Evolutionary conservation across 306 rosid genomes (phyloP), one percentile per base, ranked within the genome.

Genomic region (Prinsepia uniflora): DNA sequence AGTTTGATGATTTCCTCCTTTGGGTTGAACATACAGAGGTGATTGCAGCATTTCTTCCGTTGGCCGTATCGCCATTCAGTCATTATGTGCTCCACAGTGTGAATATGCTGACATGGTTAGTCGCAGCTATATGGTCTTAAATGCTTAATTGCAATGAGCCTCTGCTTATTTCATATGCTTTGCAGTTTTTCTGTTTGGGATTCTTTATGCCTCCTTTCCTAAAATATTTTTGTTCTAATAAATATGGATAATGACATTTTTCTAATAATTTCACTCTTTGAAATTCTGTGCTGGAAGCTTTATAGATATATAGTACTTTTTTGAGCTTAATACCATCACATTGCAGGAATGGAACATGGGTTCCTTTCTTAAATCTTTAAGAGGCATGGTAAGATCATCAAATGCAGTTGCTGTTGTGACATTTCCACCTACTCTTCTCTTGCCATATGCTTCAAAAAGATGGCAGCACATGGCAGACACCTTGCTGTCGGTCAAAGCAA

Each of bases 401-500:
- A 93, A 90, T 79, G 94, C 90, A 17, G 92, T 90, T 71, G 86
- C 86, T 63, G 78, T 93, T 41, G 85, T 90, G 68, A 86, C 97
- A 13, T 90, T 93, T 77, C 85, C 92, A 13, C 85, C 93, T 67
- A 86, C 84, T 53, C 87, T 88, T 85, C 82, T 84, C 65, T 87
- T 82, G 63, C 80, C 83, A 30, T 88, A 92, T 11, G 77, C 83
- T 72, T 88, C 93, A 56, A 88, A 79, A 77, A 77, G 96, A 80
- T 88, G 86, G 90, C 98, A 93, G 70, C 97, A 90, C 78, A 85
- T 90, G 91, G 96, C 98, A 3, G 96, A 90, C 76, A 88, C 92
- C 63, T 85, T 93, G 78, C 93, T 93, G 46, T 90, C 90, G 30
- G 92, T 90, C 54, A 81, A 56, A 83, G 92, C 96, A 78, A 81